phyloP scores from a whole-genome alignment of 2,329 filamentous ascomycete species.

The Penicillium sp. region DNA sequence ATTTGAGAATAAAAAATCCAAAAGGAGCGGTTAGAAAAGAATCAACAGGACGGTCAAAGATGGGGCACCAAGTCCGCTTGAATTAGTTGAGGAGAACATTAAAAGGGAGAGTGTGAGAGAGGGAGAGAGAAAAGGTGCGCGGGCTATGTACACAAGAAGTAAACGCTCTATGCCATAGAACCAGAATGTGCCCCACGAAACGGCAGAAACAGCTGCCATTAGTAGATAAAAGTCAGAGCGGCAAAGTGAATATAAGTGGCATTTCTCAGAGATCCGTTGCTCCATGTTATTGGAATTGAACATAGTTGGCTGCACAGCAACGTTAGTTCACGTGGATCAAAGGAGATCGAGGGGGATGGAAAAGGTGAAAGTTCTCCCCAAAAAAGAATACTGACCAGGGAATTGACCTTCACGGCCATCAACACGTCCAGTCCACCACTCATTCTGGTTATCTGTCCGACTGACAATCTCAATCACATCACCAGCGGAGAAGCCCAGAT shows the following conservation, averaged over 20 bases:
- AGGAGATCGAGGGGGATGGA: no score
- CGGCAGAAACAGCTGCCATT: slow-evolving; percentile 2
- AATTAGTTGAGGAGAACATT: background rate
- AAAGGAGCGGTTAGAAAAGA: no score
- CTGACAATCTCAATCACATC: slow-evolving; percentile 84
- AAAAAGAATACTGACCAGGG: slow-evolving; percentile 62
- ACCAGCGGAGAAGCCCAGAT: slow-evolving; percentile 81
- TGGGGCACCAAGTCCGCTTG: no score
- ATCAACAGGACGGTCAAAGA: no score
- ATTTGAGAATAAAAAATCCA: no score
- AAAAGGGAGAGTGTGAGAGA: slow-evolving; percentile 5
- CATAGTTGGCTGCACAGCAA: slow-evolving; percentile 31
- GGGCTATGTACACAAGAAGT: slow-evolving; percentile 18
- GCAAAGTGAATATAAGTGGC: background rate
- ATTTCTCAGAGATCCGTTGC: no score
- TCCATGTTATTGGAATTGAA: slow-evolving; percentile 26
- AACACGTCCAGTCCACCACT: slow-evolving; percentile 90
- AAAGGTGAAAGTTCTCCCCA: no score
- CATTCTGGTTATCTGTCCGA: slow-evolving; percentile 83
- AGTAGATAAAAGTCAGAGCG: background rate
- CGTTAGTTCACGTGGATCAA: slow-evolving; percentile 4
- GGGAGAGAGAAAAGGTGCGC: slow-evolving; percentile 9
- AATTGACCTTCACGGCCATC: slow-evolving; percentile 83
- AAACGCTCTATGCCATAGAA: slow-evolving; percentile 22
- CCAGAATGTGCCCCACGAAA: slow-evolving; percentile 14